Evolutionary conservation across 2,329 filamentous ascomycete genomes (phyloP), one percentile per base, ranked within the genome.

Genomic region (Stagonosporopsis cucurbitacearum): DNA sequence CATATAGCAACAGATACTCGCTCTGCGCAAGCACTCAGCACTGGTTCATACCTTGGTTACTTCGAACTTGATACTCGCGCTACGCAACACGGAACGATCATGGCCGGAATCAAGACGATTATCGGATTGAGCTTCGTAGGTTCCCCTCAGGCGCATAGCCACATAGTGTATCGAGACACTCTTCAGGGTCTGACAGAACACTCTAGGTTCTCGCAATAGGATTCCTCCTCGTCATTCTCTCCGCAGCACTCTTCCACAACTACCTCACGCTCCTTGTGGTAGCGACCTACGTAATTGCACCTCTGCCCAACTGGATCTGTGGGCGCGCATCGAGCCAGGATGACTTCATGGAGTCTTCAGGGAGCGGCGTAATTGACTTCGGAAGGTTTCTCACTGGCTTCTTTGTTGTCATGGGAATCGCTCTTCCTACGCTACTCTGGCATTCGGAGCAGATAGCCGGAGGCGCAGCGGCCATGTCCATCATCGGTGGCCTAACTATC

Each of bases 141-240:
- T 68, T 64, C 61, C 58, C 63, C 59, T 41, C 49, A 23, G 59
- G 55, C 64, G 58, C 60, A 60, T 64, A 39, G 47, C 42, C 45
- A 43, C 57, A 48, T 26, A 47, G 33, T 57, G 17, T 55, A 33
- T 41, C 20, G 32, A n/a, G 25, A 17, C 30, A 50, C 32, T 23
- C 2, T 19, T 35, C 11, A 30, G 20, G 5, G 13, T 23, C 60
- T 65, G 42, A 67, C 33, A 6, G 6, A 2, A n/a, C 2, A 11
- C 26, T 32, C 37, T 47, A 90, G 88, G 83, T 99, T 75, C 92
- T 99, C 65, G 95, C 95, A 68, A 95, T 99, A 71, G 95, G 95
- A 70, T 99, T 99, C 81, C 91, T 99, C 70, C 92, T 99, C 67
- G 95, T 98, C 68, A 99, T 99, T 78, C 90, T 99, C 70, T 97